Evolutionary conservation across 2,329 filamentous ascomycete genomes (phyloP).

Genomic region (Coleophoma eucalyptorum): DNA sequence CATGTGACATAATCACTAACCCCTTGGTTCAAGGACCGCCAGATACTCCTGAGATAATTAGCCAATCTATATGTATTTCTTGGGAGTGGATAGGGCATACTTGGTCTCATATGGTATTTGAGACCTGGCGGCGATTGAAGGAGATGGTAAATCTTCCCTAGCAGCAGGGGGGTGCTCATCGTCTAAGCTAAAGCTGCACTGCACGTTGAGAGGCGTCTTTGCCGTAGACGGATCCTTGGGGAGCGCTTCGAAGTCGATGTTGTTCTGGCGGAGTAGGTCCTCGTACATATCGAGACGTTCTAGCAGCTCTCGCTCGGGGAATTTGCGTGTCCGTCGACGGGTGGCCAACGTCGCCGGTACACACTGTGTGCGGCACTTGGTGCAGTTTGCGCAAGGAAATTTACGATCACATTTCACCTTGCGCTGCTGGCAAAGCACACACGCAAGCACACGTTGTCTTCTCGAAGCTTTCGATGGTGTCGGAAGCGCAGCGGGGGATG

Average conservation of each 20-base stretch:
- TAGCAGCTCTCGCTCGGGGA: conserved; percentile 24
- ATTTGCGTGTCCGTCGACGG: conserved; percentile 52
- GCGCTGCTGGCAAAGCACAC: conserved; percentile 71
- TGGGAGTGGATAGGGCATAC: conserved; percentile 17
- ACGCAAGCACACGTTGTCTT: conserved; percentile 33
- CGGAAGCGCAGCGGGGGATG: no score
- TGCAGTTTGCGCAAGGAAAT: conserved; percentile 67
- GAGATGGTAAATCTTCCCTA: conserved; percentile 15
- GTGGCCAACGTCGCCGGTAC: conserved; percentile 53
- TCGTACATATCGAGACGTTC: conserved; percentile 25
- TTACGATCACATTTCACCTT: conserved; percentile 73
- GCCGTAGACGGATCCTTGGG: conserved; percentile 18
- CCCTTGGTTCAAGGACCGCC: conserved; percentile 39
- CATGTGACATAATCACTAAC: conserved; percentile 24
- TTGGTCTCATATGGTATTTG: conserved; percentile 25
- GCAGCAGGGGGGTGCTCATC: conserved; percentile 19
- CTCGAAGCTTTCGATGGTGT: conserved; percentile 9
- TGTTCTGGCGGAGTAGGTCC: conserved; percentile 21
- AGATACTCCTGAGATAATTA: conserved; percentile 36
- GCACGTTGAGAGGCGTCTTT: conserved; percentile 11
- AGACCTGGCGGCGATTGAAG: conserved; percentile 19
- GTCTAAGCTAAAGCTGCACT: conserved; percentile 17
- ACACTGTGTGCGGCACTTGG: conserved; percentile 59
- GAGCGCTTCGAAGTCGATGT: conserved; percentile 23
- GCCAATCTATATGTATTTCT: conserved; percentile 11